Base-by-base conservation (phyloP, 345 rosid species). In the Nasturtium officinale region DNA sequence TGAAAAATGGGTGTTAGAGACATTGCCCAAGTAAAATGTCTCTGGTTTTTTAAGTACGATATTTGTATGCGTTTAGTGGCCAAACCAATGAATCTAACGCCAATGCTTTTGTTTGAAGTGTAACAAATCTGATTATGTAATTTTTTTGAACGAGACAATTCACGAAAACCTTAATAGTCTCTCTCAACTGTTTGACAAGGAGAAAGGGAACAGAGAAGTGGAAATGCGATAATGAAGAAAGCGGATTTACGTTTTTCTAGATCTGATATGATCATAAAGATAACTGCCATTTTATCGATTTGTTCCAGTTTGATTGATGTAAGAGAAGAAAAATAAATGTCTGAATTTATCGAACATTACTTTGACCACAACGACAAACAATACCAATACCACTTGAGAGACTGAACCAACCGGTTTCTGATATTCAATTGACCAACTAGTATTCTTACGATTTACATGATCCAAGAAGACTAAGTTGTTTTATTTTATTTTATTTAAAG, bases 11-110 rank as follows among this genome's bases (percentile, higher is more conserved):
- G 59, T 47, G 23, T 55, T 53, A 74, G 59, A 67, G 51, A 55
- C 50, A 16, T 55, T 45, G n/a, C 55, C 48, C 5, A 40, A 61
- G 70, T 63, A 53, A 55, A 45, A 29, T 43, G 2, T 46, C 9
- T 25, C 10, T 65, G 23, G 12, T 32, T 37, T 5, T 26, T 3
- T 2, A 0, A 3, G 12, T 18, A 30, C 53, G 48, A 33, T 45
- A 33, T 58, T 55, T 47, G 32, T 65, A 35, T 28, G 30, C 37
- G 43, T 20, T 45, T 3, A 25, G 20, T 69, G 33, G 55, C 55
- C 12, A 67, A 69, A 69, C 12, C n/a, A 69, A 45, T 6, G n/a
- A 7, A 57, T 56, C 23, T 9, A 69, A 57, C 9, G 65, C n/a
- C 65, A 15, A 30, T 69, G 73, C 46, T 15, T 13, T 15, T 26